Base-by-base conservation (phyloP, 2,329 filamentous ascomycete species). In the Clarireedia monteithiana region DNA sequence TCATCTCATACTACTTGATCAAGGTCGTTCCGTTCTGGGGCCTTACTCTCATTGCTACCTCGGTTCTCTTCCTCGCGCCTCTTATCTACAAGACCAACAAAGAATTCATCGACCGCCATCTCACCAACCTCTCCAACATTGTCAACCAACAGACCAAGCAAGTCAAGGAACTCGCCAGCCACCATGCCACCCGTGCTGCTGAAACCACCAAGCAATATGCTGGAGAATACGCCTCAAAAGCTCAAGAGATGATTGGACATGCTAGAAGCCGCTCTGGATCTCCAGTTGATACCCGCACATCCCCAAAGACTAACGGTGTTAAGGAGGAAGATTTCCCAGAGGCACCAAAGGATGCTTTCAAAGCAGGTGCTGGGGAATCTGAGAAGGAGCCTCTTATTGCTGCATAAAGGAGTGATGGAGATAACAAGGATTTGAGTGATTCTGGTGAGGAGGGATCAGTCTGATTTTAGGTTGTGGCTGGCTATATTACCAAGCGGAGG, bases 21-120 rank as follows among this genome's bases (percentile, higher is more conserved):
- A 88, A 86, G 76, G 74, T 87, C 59, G 78, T 88, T 48, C 84
- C 84, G 38, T 80, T 85, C 75, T 88, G 84, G 84, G 83, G 82
- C 38, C 79, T 88, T 61, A 74, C 82, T 48, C 71, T 88, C 61
- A 75, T 86, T 63, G 74, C 72, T 60, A 81, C 81, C 57, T 81
- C 81, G 12, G 69, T 81, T 50, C 66, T 79, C 58, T 88, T 88
- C 74, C 74, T 84, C 57, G 75, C 74, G 12, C 84, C 84, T 30
- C 75, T 87, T 52, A 66, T 86, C 67, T 88, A 88, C 73, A 77
- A 77, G 63, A 76, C 77, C 65, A 88, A 88, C 77, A 77, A 86
- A 74, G 84, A 87, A 72, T 70, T 86, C 57, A 87, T 88, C 64
- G 84, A 88, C 66, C 70, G 76, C 61, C 79, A 86, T 64, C 68